Conservation (phyloP, 768 basidiomycete species). For the Lactarius evosmus region DNA sequence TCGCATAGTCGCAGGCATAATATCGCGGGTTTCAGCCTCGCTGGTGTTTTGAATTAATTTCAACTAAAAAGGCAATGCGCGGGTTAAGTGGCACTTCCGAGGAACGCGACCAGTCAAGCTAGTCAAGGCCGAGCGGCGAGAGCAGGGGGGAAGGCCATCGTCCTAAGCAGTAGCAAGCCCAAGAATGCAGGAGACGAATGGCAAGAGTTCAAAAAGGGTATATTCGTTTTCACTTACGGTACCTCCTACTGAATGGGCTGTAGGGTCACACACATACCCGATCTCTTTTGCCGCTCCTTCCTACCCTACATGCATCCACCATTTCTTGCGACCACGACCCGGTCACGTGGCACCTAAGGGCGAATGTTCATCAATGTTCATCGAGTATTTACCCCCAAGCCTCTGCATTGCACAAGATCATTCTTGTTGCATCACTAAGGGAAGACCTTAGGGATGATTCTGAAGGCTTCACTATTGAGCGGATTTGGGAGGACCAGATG, state of each 20-base stretch:
- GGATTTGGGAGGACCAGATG: conserved; percentile 87
- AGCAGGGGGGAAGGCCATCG: conserved; percentile 22
- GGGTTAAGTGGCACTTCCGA: conserved; percentile 17
- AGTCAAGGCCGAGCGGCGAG: conserved; percentile 30
- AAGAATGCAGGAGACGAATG: conserved; percentile 53
- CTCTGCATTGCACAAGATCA: conserved; percentile 64
- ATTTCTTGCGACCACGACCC: conserved; percentile 71
- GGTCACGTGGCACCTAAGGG: conserved; percentile 76
- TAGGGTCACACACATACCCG: conserved; percentile 95
- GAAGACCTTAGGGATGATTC: conserved; percentile 84
- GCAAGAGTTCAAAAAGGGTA: conserved; percentile 88
- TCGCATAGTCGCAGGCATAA: conserved; percentile 23
- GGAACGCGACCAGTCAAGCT: conserved; percentile 33
- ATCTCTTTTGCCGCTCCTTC: conserved; percentile 86
- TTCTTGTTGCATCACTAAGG: conserved; percentile 67
- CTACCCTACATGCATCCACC: conserved; percentile 76
- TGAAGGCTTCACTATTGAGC: conserved; percentile 76
- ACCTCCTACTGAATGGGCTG: neutral
- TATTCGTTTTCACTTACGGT: neutral
- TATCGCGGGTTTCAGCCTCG: conserved; percentile 20
- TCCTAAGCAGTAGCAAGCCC: conserved; percentile 38
- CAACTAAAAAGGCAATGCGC: conserved; percentile 17
- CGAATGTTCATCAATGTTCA: conserved; percentile 77
- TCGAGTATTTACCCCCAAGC: conserved; percentile 73
- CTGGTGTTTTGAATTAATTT: conserved; percentile 22